Evolutionary conservation across 2,329 filamentous ascomycete species (phyloP).

Genomic region (Curvularia hawaiiensis): DNA sequence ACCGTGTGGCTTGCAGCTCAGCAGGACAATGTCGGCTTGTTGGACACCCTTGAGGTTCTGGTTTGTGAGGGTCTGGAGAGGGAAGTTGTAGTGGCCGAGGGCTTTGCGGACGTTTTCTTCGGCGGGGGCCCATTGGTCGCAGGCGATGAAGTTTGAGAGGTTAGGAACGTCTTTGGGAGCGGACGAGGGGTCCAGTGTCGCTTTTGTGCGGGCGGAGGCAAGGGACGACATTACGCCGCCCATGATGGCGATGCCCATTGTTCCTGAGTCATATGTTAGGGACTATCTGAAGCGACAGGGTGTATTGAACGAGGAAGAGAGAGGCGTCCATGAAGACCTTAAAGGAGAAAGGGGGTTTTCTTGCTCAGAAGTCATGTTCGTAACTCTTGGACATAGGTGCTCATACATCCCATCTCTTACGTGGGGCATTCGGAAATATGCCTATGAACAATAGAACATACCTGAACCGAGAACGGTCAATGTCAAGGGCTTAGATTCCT

Average conservation of each 20-base stretch:
- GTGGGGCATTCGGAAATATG: conserved; percentile 10
- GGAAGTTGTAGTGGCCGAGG: conserved; percentile 66
- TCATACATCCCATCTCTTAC: neutral
- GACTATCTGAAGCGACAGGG: neutral
- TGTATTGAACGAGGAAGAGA: neutral
- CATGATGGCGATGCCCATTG: conserved; percentile 84
- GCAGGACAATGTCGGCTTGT: conserved; percentile 73
- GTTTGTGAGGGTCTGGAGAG: conserved; percentile 70
- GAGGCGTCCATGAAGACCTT: neutral
- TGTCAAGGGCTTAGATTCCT: conserved; percentile 60
- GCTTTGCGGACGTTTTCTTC: conserved; percentile 71
- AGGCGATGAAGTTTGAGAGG: conserved; percentile 79
- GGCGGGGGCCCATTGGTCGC: conserved; percentile 72
- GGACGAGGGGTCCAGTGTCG: conserved; percentile 48
- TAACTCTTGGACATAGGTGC: neutral
- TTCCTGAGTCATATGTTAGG: conserved; percentile 59
- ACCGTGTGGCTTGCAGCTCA: conserved; percentile 82
- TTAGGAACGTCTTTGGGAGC: conserved; percentile 46
- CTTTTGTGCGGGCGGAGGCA: conserved; percentile 47
- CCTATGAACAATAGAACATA: conserved; percentile 54
- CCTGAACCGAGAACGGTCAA: conserved; percentile 83
- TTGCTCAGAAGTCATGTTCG: too few relatives aligned
- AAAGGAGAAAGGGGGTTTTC: too few relatives aligned
- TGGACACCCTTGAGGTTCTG: conserved; percentile 72
- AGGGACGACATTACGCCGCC: conserved; percentile 78